These are phyloP conservation scores for Pyrus communis DNA, from an alignment of 306 rosid species.

Conservation along the genomic window DNA sequence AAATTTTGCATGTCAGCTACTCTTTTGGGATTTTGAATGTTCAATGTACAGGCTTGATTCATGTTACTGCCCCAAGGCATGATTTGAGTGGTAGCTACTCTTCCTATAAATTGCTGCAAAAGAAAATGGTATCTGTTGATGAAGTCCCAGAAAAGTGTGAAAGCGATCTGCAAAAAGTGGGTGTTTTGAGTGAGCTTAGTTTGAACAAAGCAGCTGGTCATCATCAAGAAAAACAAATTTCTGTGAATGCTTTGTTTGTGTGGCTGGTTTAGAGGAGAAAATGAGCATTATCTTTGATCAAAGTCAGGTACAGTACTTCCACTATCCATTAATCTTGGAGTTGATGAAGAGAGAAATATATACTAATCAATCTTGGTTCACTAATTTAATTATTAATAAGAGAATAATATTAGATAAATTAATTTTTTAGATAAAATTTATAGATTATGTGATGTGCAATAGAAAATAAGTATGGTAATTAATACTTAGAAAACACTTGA, in stretches of 20 bases:
- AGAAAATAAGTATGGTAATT: too few species aligned
- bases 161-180: slow-evolving; percentile 3
- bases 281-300: neutral
- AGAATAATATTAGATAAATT: too few species aligned
- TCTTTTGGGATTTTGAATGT: neutral
- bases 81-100: neutral
- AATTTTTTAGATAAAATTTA: too few species aligned
- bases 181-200: neutral
- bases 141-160: neutral
- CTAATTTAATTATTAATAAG: too few species aligned
- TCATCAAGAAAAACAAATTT: neutral
- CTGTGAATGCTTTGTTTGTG: neutral
- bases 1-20: neutral
- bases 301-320: slow-evolving; percentile 2
- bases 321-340: neutral
- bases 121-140: slow-evolving; percentile 5
- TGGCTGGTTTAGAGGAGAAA: neutral
- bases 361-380: neutral
- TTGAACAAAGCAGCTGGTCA: neutral
- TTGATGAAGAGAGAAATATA: neutral
- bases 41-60: neutral
- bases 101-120: neutral
- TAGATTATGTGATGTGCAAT: too few species aligned
- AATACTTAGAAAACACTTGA: neutral
- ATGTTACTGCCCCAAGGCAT: too few species aligned